Percentiles rank a stretch among this genome's conserved stretches.
Evolutionary conservation across 192 early-diverging fungal genomes (phyloP).

Genomic region (Umbelopsis isabellina): DNA sequence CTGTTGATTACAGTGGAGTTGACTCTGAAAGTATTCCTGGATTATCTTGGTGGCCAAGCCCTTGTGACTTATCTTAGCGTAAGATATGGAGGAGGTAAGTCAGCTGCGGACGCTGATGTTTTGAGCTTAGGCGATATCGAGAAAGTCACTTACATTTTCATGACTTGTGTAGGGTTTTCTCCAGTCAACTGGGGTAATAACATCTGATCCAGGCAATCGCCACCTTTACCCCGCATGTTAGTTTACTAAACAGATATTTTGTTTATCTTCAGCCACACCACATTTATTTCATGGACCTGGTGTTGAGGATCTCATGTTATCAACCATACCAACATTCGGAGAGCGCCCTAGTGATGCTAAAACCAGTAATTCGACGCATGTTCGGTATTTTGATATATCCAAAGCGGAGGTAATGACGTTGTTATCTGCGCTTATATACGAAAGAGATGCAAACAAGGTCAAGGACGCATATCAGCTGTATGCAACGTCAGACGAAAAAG

Average conservation of each 20-base stretch:
- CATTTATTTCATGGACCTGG: slow-evolving; percentile 23
- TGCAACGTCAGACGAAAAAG: slow-evolving; percentile 19
- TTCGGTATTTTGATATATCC: slow-evolving; percentile 40
- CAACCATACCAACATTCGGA: slow-evolving; percentile 29
- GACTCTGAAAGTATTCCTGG: slow-evolving; percentile 37
- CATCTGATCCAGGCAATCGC: background rate
- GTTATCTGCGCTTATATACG: slow-evolving; percentile 51
- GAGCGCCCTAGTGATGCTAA: background rate
- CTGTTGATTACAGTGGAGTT: slow-evolving; percentile 35
- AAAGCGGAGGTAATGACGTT: slow-evolving; percentile 46
- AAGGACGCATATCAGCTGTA: slow-evolving; percentile 36
- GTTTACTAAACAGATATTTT: background rate
- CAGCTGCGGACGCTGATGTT: background rate
- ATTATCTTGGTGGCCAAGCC: slow-evolving; percentile 26
- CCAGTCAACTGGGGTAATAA: slow-evolving; percentile 47
- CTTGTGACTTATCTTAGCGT: slow-evolving; percentile 20
- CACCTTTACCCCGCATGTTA: too few species aligned
- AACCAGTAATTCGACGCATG: background rate
- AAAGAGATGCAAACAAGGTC: slow-evolving; percentile 48
- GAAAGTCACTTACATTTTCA: background rate
- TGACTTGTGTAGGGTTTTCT: slow-evolving; percentile 28
- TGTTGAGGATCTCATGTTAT: slow-evolving; percentile 14
- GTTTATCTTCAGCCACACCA: slow-evolving; percentile 26
- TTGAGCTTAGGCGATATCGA: background rate
- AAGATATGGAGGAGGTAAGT: slow-evolving; percentile 38